phyloP scores from a whole-genome alignment of 345 rosid species.

The Lenwebbia sp. region DNA sequence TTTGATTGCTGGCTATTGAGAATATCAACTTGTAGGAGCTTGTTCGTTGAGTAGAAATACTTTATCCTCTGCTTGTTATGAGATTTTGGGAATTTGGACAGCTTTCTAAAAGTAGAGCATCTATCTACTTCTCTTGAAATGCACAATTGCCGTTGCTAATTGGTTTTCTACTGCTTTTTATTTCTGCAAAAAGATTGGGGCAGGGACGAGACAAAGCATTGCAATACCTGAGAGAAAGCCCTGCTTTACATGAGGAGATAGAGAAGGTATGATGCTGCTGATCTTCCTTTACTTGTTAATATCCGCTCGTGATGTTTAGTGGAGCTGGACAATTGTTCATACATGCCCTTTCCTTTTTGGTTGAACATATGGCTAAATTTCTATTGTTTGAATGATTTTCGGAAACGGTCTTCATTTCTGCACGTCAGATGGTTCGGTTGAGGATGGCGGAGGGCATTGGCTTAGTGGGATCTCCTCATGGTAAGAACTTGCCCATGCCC shows the following conservation, averaged over 20 bases:
- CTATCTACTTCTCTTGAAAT: neutral
- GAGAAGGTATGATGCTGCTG: slow-evolving; percentile 47
- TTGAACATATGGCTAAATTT: neutral
- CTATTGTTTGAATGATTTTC: neutral
- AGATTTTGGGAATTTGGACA: neutral
- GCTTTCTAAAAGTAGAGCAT: neutral
- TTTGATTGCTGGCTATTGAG: neutral
- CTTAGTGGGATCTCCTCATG: slow-evolving; percentile 19
- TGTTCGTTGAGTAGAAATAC: neutral
- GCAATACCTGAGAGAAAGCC: slow-evolving; percentile 72
- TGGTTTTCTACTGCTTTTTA: neutral
- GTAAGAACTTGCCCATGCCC: slow-evolving; percentile 18
- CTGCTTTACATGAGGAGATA: slow-evolving; percentile 48
- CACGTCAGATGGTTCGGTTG: slow-evolving; percentile 47
- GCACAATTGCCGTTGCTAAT: neutral
- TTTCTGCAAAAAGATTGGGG: slow-evolving; percentile 48
- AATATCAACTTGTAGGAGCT: neutral
- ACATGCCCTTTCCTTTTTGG: neutral
- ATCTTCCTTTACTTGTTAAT: neutral
- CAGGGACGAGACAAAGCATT: slow-evolving; percentile 93
- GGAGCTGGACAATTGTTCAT: neutral
- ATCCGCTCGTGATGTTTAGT: neutral
- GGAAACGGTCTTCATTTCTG: neutral
- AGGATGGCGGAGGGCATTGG: slow-evolving; percentile 49
- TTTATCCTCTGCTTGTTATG: neutral